phyloP scores from a whole-genome alignment of 345 rosid species.

The Hirschfeldia incana region DNA sequence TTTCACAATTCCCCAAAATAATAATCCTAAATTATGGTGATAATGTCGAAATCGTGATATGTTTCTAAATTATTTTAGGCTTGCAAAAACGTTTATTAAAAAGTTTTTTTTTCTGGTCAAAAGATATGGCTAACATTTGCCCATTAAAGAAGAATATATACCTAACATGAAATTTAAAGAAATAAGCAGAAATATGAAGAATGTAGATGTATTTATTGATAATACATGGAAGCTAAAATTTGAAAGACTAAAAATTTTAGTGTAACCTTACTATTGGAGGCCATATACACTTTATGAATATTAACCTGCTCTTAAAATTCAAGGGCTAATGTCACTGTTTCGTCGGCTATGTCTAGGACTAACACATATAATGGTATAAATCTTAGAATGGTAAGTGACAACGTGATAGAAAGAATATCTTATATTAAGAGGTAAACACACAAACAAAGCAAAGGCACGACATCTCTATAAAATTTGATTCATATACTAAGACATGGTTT shows the following conservation, averaged over 20 bases:
- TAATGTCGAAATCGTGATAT: background rate
- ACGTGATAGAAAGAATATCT: conserved; percentile 14
- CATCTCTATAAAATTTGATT: conserved; percentile 22
- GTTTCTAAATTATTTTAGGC: background rate
- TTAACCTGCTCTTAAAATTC: background rate
- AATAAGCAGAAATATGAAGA: background rate
- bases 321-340: background rate
- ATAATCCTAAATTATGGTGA: background rate
- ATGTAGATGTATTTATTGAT: background rate
- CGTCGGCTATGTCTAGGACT: background rate
- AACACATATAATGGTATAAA: background rate
- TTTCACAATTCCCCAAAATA: background rate
- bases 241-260: background rate
- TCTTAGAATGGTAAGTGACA: background rate
- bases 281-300: background rate
- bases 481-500: conserved; percentile 19
- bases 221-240: background rate
- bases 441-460: conserved; percentile 15
- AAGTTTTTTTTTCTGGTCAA: too few relatives aligned
- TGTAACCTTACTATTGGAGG: background rate
- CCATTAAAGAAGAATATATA: background rate
- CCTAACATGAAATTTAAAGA: background rate
- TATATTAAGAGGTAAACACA: background rate
- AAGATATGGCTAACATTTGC: background rate
- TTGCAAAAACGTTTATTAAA: background rate